These are phyloP conservation scores for Pezicula neosporulosa DNA, from an alignment of 2,329 filamentous ascomycete genomes.

Conservation along the genomic window DNA sequence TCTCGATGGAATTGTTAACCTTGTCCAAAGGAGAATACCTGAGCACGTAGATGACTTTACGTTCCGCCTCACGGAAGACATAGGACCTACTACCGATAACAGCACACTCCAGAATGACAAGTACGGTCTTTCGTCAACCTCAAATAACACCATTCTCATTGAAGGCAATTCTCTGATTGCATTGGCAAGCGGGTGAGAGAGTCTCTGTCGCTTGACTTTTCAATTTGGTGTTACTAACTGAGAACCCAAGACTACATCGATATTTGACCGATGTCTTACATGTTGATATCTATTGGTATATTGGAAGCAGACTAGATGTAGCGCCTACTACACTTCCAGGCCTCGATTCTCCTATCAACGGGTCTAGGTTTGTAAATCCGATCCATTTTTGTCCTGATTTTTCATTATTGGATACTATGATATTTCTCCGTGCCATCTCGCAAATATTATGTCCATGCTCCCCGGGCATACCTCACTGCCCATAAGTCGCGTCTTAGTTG, in stretches of 20 bases:
- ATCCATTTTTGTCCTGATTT: too few species aligned
- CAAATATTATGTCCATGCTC: too few species aligned
- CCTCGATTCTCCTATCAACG: slow-evolving; percentile 30
- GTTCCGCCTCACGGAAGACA: slow-evolving; percentile 10
- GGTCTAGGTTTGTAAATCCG: slow-evolving; percentile 16
- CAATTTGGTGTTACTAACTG: neutral
- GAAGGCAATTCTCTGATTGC: slow-evolving; percentile 32
- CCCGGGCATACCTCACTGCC: too few species aligned
- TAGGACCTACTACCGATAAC: neutral
- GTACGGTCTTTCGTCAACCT: slow-evolving; percentile 15
- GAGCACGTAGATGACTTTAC: slow-evolving; percentile 14
- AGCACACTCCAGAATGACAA: slow-evolving; percentile 9
- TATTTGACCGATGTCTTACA: slow-evolving; percentile 38
- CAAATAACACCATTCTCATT: slow-evolving; percentile 26
- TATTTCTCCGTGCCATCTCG: too few species aligned
- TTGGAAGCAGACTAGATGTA: slow-evolving; percentile 37
- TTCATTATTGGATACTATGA: too few species aligned
- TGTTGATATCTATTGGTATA: slow-evolving; percentile 44
- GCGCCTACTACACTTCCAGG: slow-evolving; percentile 27
- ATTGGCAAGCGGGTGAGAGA: slow-evolving; percentile 29
- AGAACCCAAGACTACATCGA: slow-evolving; percentile 31
- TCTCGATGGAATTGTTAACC: slow-evolving; percentile 11
- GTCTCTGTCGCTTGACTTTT: too few species aligned
- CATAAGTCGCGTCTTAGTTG: too few species aligned
- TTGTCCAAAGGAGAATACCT: slow-evolving; percentile 17